Evolutionary conservation across 305 asterid species (phyloP), one percentile per base, ranked within the genome.

Genomic region (Stenogyne calaminthoides): DNA sequence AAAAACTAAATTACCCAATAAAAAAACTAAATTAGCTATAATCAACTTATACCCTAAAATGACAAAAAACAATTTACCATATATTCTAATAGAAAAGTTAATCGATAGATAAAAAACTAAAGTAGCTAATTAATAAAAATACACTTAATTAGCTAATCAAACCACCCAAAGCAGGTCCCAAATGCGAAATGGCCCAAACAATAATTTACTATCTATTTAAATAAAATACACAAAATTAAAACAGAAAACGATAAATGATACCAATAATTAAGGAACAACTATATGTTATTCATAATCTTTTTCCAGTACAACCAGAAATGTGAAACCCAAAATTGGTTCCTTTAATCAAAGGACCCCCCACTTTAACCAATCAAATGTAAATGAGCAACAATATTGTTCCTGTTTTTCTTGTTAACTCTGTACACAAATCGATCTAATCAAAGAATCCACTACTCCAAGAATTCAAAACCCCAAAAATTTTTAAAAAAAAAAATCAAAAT

Each of bases 301-400:
- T 2, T 15, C 39, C 69, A 60, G 36, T 78, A 69, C 77, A 82
- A 66, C 4, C 70, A 32, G 59, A 81, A n/a, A 81, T 72, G 54
- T 49, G 3, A 51, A 12, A 16, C 76, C 78, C 76, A 77, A 79
- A 82, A 73, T 79, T 73, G 81, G 79, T 76, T 76, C 86, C 84
- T 77, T 62, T 18, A 68, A 75, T 72, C 68, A 57, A 58, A 76
- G 77, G 71, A 78, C 59, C 70, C 71, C 74, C 32, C n/a, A 65
- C 3, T 64, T 59, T 32, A 49, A 44, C 9, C 64, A 74, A 59
- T 51, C 61, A 27, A 76, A 70, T 57, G 55, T 44, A 75, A 75
- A 37, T 11, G 64, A 51, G 7, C 65, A 25, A 77, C 62, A 44
- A 22, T 32, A 5, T 64, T 29, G 12, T 2, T 14, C 16, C 0